phyloP scores from a whole-genome alignment of 2,329 filamentous ascomycete genomes.

The Drechslerella stenobrocha region DNA sequence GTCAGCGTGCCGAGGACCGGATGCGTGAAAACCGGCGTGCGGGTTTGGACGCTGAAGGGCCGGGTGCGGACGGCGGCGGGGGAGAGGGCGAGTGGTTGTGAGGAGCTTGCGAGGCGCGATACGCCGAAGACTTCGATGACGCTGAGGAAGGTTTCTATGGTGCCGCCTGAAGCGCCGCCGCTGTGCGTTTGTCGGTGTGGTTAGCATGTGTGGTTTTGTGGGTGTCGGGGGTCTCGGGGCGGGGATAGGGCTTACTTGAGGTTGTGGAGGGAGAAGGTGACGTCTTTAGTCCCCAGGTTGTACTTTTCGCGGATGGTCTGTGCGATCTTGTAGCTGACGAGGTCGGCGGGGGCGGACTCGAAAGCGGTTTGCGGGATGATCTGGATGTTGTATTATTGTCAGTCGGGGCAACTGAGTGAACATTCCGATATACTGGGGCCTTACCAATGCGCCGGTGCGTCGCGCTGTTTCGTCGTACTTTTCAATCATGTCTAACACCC shows the following conservation, averaged over 20 bases:
- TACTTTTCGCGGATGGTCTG: conserved; percentile 61
- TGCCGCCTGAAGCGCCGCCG: conserved; percentile 65
- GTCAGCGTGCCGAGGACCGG: conserved; percentile 63
- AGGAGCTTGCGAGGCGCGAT: conserved; percentile 59
- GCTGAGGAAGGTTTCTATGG: conserved; percentile 68
- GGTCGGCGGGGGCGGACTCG: conserved; percentile 66
- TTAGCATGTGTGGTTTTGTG: conserved; percentile 3
- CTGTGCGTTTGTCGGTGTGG: conserved; percentile 54
- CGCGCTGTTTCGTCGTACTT: conserved; percentile 66
- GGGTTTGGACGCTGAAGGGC: conserved; percentile 55
- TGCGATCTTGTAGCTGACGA: conserved; percentile 63
- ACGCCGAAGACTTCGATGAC: conserved; percentile 62
- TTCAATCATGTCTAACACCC: conserved; percentile 66
- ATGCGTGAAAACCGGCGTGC: conserved; percentile 61
- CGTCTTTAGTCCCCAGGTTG: conserved; percentile 61
- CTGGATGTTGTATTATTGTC: conserved; percentile 54
- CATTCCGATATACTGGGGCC: no score
- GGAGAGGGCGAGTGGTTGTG: conserved; percentile 63
- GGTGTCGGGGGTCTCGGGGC: background rate
- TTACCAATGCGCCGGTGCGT: conserved; percentile 64
- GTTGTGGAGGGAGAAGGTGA: conserved; percentile 61
- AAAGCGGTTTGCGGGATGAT: conserved; percentile 67
- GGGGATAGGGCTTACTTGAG: conserved; percentile 54
- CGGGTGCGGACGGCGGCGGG: conserved; percentile 57
- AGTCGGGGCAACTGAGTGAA: no score